These are phyloP conservation scores for Cystobasidiopsis lactophilus DNA, from an alignment of 768 basidiomycete genomes.

Conservation along the genomic window DNA sequence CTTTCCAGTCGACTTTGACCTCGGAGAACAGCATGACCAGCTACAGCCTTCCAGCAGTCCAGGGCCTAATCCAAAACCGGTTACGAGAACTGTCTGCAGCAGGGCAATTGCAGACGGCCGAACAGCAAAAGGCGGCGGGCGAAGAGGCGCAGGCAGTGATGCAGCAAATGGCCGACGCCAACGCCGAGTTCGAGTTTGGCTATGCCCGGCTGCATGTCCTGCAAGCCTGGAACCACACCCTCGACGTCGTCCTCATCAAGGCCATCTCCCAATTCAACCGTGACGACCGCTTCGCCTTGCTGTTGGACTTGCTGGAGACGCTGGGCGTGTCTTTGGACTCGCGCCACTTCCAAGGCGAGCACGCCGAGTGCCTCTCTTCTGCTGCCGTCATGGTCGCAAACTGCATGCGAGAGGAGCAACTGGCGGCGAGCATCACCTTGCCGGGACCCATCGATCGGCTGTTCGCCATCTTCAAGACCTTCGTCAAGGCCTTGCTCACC, in stretches of 20 bases:
- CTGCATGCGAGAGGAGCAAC: conserved; percentile 47
- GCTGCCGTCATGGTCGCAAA: conserved; percentile 59
- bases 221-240: conserved; percentile 59
- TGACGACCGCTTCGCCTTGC: conserved; percentile 62
- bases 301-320: conserved; percentile 72
- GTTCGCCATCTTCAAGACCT: conserved; percentile 44
- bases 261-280: conserved; percentile 64
- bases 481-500: conserved; percentile 52
- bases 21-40: conserved; percentile 53
- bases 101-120: conserved; percentile 35
- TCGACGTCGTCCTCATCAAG: conserved; percentile 67
- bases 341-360: conserved; percentile 42
- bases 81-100: conserved; percentile 43
- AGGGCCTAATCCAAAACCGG: conserved; percentile 44
- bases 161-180: conserved; percentile 65
- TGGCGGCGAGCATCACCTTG: conserved; percentile 28
- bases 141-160: conserved; percentile 53
- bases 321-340: conserved; percentile 49
- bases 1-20: conserved; percentile 47
- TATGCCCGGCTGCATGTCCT: conserved; percentile 48
- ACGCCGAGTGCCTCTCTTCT: conserved; percentile 65
- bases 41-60: conserved; percentile 49
- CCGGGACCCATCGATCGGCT: conserved; percentile 43
- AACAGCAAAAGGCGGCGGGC: conserved; percentile 43
- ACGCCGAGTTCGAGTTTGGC: conserved; percentile 59